Evolutionary conservation across 2,329 filamentous ascomycete genomes (phyloP).

Genomic region (Talaromyces amestolkiae): DNA sequence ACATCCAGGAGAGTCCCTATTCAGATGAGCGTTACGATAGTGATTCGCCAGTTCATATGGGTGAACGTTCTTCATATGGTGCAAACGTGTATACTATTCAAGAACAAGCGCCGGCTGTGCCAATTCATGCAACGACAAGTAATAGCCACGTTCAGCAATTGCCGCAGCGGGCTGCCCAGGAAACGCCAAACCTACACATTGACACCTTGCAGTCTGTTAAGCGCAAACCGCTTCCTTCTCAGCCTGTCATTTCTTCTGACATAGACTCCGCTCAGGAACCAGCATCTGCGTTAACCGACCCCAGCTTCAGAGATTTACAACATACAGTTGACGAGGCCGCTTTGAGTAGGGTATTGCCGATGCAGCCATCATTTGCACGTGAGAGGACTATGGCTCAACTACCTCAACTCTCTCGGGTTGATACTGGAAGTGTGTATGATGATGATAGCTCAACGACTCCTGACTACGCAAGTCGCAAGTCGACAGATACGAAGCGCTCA

Average conservation of each 20-base stretch:
- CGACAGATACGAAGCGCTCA: constrained; percentile 46
- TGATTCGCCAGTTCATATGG: constrained; percentile 1
- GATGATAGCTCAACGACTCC: constrained; percentile 62
- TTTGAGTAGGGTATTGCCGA: constrained; percentile 49
- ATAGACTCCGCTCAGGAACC: constrained; percentile 17
- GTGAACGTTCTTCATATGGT: constrained; percentile 14
- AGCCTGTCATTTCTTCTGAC: constrained; percentile 26
- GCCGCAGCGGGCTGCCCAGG: background rate
- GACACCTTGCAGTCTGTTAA: constrained; percentile 47
- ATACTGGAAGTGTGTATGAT: constrained; percentile 55
- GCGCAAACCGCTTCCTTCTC: constrained; percentile 54
- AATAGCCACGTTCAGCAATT: background rate
- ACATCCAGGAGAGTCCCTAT: constrained; percentile 15
- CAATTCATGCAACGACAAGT: constrained; percentile 12
- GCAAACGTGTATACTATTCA: background rate
- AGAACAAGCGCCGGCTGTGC: constrained; percentile 14
- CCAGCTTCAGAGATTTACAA: constrained; percentile 42
- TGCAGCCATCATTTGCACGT: constrained; percentile 26
- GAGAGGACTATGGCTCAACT: constrained; percentile 19
- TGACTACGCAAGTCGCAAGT: constrained; percentile 71
- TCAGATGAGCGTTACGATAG: constrained; percentile 13
- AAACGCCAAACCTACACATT: constrained; percentile 24
- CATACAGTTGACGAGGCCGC: constrained; percentile 49
- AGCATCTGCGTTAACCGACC: constrained; percentile 31
- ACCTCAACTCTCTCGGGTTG: constrained; percentile 21